Evolutionary conservation across 192 early-diverging fungal genomes (phyloP).

Genomic region (Backusella westeae): DNA sequence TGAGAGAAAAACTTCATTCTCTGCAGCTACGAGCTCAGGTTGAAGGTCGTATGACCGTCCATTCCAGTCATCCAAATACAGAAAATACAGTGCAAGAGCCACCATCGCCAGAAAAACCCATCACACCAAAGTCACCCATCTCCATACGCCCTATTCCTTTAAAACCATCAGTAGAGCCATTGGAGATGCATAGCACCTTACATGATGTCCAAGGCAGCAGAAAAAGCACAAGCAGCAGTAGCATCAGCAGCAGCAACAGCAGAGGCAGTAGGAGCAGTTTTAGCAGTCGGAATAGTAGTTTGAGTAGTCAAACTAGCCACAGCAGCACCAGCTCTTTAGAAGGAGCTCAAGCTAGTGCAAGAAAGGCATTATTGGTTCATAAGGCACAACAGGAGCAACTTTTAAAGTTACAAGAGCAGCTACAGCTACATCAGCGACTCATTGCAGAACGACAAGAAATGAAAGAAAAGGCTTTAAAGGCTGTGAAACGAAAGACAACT

Average conservation of each 20-base stretch:
- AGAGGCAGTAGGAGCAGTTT: background rate
- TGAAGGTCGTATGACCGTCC: slow-evolving; percentile 20
- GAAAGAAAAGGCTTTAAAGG: background rate
- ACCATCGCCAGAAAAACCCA: background rate
- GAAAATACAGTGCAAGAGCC: background rate
- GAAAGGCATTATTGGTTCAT: slow-evolving; percentile 9
- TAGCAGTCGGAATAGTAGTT: background rate
- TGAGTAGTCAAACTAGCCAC: background rate
- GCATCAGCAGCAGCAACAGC: background rate
- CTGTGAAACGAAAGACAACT: background rate
- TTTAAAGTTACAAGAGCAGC: background rate
- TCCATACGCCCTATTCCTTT: background rate
- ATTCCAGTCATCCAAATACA: slow-evolving; percentile 2
- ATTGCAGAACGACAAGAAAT: slow-evolving; percentile 5
- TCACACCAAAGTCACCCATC: background rate
- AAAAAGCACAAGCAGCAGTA: background rate
- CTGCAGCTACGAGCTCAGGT: slow-evolving; percentile 34
- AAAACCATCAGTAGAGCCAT: background rate
- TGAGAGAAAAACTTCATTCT: slow-evolving; percentile 27
- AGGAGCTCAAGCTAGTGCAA: background rate
- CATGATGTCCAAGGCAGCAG: background rate
- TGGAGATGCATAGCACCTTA: background rate
- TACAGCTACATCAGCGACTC: slow-evolving; percentile 5
- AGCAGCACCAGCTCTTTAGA: background rate
- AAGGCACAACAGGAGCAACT: slow-evolving; percentile 17